A percentile compares a stretch with the other conserved stretches of the same genome.
phyloP scores from a whole-genome alignment of 1,284 basidiomycete genomes.

The Polyporus tsugae region DNA sequence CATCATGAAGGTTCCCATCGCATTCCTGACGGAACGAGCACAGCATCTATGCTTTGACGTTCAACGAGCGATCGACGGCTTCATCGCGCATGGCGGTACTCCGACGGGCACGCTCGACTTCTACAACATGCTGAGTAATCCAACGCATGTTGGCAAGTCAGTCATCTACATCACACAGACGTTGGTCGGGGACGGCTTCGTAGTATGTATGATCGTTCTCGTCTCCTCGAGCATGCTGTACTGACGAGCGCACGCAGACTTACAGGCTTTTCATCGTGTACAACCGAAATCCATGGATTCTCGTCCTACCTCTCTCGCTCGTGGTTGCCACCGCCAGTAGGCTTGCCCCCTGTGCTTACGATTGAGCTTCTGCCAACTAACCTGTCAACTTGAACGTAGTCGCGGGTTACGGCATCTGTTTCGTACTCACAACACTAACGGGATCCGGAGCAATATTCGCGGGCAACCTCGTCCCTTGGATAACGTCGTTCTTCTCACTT shows the following conservation, averaged over 20 bases:
- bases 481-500: conserved; percentile 23
- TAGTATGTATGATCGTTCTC: conserved; percentile 14
- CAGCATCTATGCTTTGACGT: conserved; percentile 25
- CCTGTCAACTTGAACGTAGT: conserved; percentile 10
- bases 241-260: conserved; percentile 4
- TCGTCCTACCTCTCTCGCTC: conserved; percentile 17
- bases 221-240: neutral
- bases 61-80: conserved; percentile 20
- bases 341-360: neutral
- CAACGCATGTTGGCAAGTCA: conserved; percentile 20
- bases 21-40: neutral
- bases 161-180: conserved; percentile 24
- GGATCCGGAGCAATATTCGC: conserved; percentile 21
- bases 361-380: neutral
- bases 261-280: conserved; percentile 25
- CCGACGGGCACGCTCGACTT: conserved; percentile 17
- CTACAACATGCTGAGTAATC: conserved; percentile 12
- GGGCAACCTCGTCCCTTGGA: conserved; percentile 22
- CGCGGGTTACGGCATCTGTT: conserved; percentile 19
- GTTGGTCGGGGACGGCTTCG: conserved; percentile 25
- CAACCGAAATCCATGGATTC: conserved; percentile 12
- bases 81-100: conserved; percentile 16
- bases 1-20: neutral
- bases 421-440: conserved; percentile 16
- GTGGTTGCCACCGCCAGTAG: conserved; percentile 15